Conservation (phyloP, 108 stramenopile species). For the Cylindrotheca closterium region DNA sequence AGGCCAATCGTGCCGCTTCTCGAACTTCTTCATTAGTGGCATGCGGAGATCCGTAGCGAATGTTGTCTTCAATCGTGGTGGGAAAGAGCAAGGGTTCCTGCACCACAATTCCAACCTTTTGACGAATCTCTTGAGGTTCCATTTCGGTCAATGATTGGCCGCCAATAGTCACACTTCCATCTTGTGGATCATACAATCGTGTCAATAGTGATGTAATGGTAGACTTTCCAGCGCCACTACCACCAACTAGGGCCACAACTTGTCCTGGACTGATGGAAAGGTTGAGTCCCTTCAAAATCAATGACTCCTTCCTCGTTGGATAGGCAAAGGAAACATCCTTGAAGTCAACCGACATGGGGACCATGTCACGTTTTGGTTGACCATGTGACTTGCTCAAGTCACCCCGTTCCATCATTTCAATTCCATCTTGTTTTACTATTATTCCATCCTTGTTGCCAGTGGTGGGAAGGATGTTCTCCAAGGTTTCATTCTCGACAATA, state of each 20-base stretch:
- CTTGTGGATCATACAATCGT: conserved; percentile 93
- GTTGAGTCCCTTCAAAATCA: conserved; percentile 55
- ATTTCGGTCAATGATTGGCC: conserved; percentile 78
- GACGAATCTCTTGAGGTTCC: conserved; percentile 70
- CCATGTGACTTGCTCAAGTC: too few species aligned
- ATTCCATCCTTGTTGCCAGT: too few species aligned
- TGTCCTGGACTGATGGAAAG: conserved; percentile 85
- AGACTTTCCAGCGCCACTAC: conserved; percentile 92
- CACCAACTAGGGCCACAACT: conserved; percentile 91
- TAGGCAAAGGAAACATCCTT: conserved; percentile 50
- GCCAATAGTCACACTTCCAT: conserved; percentile 72
- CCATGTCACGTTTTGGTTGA: conserved; percentile 33
- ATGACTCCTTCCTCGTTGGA: conserved; percentile 46
- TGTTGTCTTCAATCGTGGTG: conserved; percentile 88
- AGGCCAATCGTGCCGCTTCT: conserved; percentile 65
- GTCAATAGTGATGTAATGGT: conserved; percentile 83
- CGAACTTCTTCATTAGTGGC: conserved; percentile 63
- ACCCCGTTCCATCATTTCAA: too few species aligned
- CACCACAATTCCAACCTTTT: conserved; percentile 73
- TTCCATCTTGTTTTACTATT: too few species aligned
- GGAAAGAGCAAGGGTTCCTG: conserved; percentile 94
- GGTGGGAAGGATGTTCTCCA: conserved; percentile 69
- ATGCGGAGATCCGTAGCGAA: conserved; percentile 84
- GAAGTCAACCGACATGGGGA: conserved; percentile 47
- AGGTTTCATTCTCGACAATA: conserved; percentile 62